Evolutionary conservation across 2,329 filamentous ascomycete genomes (phyloP).

Genomic region (Exutisphaerella laricina): DNA sequence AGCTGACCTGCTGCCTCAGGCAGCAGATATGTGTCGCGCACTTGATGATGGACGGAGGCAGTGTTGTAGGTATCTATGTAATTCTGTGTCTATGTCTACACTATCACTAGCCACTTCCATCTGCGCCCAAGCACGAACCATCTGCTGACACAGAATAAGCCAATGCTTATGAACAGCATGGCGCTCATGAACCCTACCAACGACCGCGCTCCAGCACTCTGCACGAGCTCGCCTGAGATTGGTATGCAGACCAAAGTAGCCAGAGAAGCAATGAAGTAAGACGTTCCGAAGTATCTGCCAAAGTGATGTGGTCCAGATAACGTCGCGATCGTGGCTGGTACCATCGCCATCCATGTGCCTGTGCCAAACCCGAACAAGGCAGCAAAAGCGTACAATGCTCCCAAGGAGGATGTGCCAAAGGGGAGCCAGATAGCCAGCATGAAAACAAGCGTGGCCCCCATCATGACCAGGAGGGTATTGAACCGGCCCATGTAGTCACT

Average conservation of each 20-base stretch:
- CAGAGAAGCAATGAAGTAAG: slow-evolving; percentile 45
- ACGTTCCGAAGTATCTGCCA: slow-evolving; percentile 45
- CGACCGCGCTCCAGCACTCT: slow-evolving; percentile 41
- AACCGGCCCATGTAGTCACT: slow-evolving; percentile 44
- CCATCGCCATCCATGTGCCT: slow-evolving; percentile 44
- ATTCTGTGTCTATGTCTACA: slow-evolving; percentile 4
- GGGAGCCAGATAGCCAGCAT: slow-evolving; percentile 44
- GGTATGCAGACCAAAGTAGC: slow-evolving; percentile 44
- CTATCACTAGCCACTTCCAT: slow-evolving; percentile 11
- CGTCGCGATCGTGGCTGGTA: slow-evolving; percentile 44
- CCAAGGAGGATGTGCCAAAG: slow-evolving; percentile 37
- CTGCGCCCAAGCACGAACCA: slow-evolving; percentile 10
- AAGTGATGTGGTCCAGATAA: slow-evolving; percentile 45
- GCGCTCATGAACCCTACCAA: slow-evolving; percentile 46
- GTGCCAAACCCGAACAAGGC: slow-evolving; percentile 48
- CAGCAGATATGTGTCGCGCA: too few species aligned
- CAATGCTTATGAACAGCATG: slow-evolving; percentile 35
- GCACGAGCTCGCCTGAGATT: slow-evolving; percentile 43
- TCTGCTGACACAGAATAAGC: slow-evolving; percentile 6
- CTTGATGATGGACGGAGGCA: too few species aligned
- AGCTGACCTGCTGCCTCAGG: too few species aligned
- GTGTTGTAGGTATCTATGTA: too few species aligned
- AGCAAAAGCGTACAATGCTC: slow-evolving; percentile 41
- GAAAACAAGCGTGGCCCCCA: slow-evolving; percentile 35
- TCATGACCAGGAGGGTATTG: slow-evolving; percentile 39